These are phyloP conservation scores for Aspergillus sclerotioniger DNA, from an alignment of 495 filamentous ascomycete species.

Conservation along the genomic window DNA sequence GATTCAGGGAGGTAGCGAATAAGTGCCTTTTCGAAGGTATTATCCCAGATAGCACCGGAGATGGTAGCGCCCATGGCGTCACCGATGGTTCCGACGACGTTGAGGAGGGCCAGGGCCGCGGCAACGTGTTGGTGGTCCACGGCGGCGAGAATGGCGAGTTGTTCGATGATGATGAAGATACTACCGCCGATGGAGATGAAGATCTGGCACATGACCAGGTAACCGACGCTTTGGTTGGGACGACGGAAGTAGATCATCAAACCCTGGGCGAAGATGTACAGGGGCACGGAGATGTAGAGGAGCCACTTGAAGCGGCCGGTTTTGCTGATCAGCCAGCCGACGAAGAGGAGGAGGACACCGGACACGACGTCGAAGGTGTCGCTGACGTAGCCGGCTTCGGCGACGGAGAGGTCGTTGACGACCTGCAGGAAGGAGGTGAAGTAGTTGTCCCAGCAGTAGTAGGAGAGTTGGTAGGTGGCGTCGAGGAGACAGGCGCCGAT, in stretches of 20 bases:
- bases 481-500: constrained; percentile 60
- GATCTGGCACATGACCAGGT: constrained; percentile 71
- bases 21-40: constrained; percentile 55
- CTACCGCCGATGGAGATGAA: constrained; percentile 64
- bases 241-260: constrained; percentile 68
- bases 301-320: constrained; percentile 55
- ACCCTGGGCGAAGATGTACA: constrained; percentile 55
- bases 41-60: constrained; percentile 65
- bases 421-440: constrained; percentile 73
- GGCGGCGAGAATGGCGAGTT: constrained; percentile 67
- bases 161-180: constrained; percentile 57
- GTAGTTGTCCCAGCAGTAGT: constrained; percentile 55
- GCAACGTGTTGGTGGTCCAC: constrained; percentile 65
- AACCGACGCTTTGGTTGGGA: constrained; percentile 54
- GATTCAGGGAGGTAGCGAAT: constrained; percentile 52
- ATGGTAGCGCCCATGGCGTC: constrained; percentile 63
- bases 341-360: constrained; percentile 42
- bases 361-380: constrained; percentile 52
- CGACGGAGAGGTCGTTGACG: constrained; percentile 56
- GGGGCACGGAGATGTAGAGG: constrained; percentile 53
- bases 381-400: constrained; percentile 52
- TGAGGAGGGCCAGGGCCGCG: constrained; percentile 59
- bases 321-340: constrained; percentile 49
- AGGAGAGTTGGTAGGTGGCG: constrained; percentile 55
- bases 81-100: constrained; percentile 61